Percentiles rank a stretch among this genome's conserved stretches.
These are phyloP conservation scores for Auricularia sp. DNA, from an alignment of 768 basidiomycete species.

Conservation along the genomic window DNA sequence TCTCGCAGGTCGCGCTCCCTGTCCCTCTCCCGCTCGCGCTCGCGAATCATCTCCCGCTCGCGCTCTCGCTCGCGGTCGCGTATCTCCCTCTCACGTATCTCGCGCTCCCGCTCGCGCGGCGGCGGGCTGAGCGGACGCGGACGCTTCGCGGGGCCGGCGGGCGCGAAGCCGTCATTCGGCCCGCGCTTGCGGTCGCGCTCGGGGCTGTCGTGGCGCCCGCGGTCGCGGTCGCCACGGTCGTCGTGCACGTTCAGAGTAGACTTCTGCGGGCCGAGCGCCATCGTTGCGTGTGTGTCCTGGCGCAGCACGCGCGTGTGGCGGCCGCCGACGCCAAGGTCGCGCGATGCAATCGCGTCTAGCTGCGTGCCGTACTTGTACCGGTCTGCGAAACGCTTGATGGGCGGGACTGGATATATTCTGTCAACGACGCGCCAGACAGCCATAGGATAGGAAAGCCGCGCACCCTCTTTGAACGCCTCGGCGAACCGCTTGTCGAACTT, in stretches of 20 bases:
- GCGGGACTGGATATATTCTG: conserved; percentile 41
- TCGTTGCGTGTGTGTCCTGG: conserved; percentile 4
- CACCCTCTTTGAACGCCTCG: conserved; percentile 80
- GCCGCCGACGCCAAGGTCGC: conserved; percentile 76
- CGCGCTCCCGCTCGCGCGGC: conserved; percentile 2
- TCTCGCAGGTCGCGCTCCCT: background rate
- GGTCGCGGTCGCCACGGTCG: conserved; percentile 11
- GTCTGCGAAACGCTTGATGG: conserved; percentile 86
- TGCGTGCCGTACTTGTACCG: conserved; percentile 42
- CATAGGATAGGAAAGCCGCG: background rate
- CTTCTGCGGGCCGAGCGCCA: conserved; percentile 4
- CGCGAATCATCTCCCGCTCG: conserved; percentile 5
- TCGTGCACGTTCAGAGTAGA: conserved; percentile 1
- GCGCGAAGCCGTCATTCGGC: background rate
- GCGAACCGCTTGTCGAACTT: conserved; percentile 85
- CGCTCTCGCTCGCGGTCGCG: background rate
- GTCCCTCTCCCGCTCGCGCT: conserved; percentile 6
- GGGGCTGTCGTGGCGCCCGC: conserved; percentile 4
- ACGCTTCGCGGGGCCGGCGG: background rate
- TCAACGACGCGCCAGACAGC: background rate
- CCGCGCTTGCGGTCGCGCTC: conserved; percentile 2
- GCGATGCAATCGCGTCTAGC: conserved; percentile 75
- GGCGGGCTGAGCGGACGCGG: conserved; percentile 3
- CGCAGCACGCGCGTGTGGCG: background rate
- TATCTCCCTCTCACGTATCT: background rate